Evolutionary conservation across 768 basidiomycete genomes (phyloP).

Genomic region (Pleurotus eryngii): DNA sequence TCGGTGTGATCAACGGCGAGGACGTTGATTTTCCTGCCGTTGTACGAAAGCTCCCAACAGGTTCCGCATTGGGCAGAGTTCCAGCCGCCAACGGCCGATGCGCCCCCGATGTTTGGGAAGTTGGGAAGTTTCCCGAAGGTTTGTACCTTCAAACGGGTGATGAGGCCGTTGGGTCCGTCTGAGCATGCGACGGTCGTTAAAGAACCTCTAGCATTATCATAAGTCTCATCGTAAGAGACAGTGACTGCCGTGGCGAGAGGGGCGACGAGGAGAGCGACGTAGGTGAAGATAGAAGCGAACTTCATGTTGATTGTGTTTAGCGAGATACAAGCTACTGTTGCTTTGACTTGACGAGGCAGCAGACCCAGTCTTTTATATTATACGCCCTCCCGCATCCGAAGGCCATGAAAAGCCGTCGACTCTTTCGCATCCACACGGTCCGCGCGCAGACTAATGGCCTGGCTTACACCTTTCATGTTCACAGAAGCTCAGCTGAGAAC

Average conservation of each 20-base stretch:
- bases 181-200: slow-evolving; percentile 45
- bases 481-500: neutral
- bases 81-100: slow-evolving; percentile 44
- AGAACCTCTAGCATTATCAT: slow-evolving; percentile 40
- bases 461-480: neutral
- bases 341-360: too few relatives aligned
- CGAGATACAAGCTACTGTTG: too few relatives aligned
- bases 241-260: slow-evolving; percentile 25
- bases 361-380: neutral
- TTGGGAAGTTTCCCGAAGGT: slow-evolving; percentile 51
- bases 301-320: slow-evolving; percentile 12
- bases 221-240: slow-evolving; percentile 43
- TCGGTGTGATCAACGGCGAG: slow-evolving; percentile 50
- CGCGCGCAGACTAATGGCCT: neutral
- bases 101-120: slow-evolving; percentile 62
- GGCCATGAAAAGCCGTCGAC: neutral
- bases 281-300: slow-evolving; percentile 7
- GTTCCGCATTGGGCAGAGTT: slow-evolving; percentile 53
- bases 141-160: slow-evolving; percentile 35
- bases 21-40: slow-evolving; percentile 40
- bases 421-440: neutral
- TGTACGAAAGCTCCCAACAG: slow-evolving; percentile 58
- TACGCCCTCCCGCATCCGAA: neutral
- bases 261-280: slow-evolving; percentile 20
- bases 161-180: slow-evolving; percentile 48